Base-by-base conservation (phyloP, 2,329 filamentous ascomycete species). In the Albifimbria verrucaria region DNA sequence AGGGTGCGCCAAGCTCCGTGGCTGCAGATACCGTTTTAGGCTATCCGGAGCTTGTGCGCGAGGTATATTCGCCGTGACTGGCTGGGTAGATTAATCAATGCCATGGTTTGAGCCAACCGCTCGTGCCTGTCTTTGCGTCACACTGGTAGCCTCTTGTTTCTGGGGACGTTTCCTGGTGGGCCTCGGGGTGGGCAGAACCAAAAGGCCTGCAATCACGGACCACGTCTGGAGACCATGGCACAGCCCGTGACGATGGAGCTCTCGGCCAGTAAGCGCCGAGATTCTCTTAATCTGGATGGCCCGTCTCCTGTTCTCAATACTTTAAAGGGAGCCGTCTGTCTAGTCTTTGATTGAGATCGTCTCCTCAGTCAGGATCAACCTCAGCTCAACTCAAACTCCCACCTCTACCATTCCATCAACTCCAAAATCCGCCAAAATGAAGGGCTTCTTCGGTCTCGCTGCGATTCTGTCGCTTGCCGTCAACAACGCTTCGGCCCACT, bases 401-500 rank as follows among this genome's bases (percentile, higher is more conserved):
- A n/a, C n/a, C n/a, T n/a, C n/a, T n/a, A n/a, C n/a, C n/a, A n/a
- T n/a, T n/a, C n/a, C n/a, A n/a, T n/a, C n/a, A n/a, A n/a, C n/a
- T n/a, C n/a, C n/a, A 28, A 11, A 25, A n/a, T 23, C 22, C 24
- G 24, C 17, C 49, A 52, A 24, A 24, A 55, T 55, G 53, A 55
- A 55, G 53, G 43, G 45, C 32, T 43, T 52, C 25, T 12, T 51
- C 25, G 17, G 48, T 24, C 50, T 47, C 22, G 53, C 50, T 28
- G 47, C 47, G 20, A 45, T 48, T 18, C 25, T 36, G 9, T 32
- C 36, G 32, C 49, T 53, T 25, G 45, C 51, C 15, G 49, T 48
- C 25, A 49, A 52, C 49, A 43, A 43, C 11, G 61, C 53, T 11
- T 50, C 57, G 5, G 60, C 52, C 10, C 62, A 64, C 53, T 64